Percentiles rank a stretch among this genome's conserved stretches.
Evolutionary conservation across 495 filamentous ascomycete genomes (phyloP).

Genomic region (Penicillium psychrofluorescens): DNA sequence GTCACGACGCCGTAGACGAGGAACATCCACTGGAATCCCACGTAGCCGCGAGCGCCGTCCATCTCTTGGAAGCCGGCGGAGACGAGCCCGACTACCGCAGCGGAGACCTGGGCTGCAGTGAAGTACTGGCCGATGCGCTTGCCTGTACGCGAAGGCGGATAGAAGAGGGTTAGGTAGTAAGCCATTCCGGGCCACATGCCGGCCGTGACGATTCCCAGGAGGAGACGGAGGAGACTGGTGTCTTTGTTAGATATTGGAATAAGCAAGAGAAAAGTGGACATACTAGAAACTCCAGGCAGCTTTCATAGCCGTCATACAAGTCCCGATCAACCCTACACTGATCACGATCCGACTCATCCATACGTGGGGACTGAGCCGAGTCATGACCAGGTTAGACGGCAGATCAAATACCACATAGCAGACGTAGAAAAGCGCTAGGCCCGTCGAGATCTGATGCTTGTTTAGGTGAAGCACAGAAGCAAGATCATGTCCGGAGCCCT

Average conservation of each 20-base stretch:
- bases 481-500: conserved; percentile 58
- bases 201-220: conserved; percentile 81
- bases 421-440: conserved; percentile 82
- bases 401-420: conserved; percentile 85
- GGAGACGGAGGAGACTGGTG: conserved; percentile 65
- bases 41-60: conserved; percentile 68
- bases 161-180: conserved; percentile 88
- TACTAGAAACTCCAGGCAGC: conserved; percentile 82
- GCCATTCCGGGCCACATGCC: conserved; percentile 96
- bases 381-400: conserved; percentile 88
- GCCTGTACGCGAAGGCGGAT: conserved; percentile 76
- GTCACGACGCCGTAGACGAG: conserved; percentile 76
- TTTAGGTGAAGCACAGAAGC: conserved; percentile 57
- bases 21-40: conserved; percentile 95
- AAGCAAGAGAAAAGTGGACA: conserved; percentile 12
- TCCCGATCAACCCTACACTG: conserved; percentile 75
- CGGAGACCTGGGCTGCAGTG: conserved; percentile 83
- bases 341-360: conserved; percentile 94
- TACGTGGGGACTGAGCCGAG: conserved; percentile 69
- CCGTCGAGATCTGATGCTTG: conserved; percentile 69
- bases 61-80: conserved; percentile 89
- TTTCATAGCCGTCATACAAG: conserved; percentile 73
- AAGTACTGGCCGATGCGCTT: conserved; percentile 87
- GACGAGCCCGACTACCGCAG: conserved; percentile 81
- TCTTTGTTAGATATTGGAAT: conserved; percentile 1